Evolutionary conservation across 805 yeast genomes (phyloP).

Genomic region (Starmerella kuoi): DNA sequence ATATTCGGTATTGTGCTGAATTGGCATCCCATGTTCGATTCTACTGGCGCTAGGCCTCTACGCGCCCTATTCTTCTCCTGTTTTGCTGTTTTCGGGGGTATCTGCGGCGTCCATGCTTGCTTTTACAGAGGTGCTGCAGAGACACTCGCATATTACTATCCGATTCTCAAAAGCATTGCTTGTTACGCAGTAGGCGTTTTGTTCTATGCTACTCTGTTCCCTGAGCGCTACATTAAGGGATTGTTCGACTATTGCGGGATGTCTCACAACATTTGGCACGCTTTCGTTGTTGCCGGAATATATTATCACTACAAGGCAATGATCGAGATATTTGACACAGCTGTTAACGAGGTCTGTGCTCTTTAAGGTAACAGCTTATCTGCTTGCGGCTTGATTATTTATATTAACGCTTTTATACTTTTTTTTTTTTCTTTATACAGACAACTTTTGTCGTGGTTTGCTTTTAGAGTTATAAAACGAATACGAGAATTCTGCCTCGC

Average conservation of each 20-base stretch:
- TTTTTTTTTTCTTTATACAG: no score
- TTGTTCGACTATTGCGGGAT: slow-evolving; percentile 44
- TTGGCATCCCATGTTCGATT: slow-evolving; percentile 87
- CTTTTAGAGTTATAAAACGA: no score
- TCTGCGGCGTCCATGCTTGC: slow-evolving; percentile 48
- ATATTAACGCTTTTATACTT: not conserved
- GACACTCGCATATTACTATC: slow-evolving; percentile 47
- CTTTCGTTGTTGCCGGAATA: slow-evolving; percentile 81
- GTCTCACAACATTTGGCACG: slow-evolving; percentile 95
- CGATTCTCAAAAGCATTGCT: slow-evolving; percentile 56
- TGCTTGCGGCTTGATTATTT: not conserved
- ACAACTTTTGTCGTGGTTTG: no score
- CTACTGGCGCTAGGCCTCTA: slow-evolving; percentile 68
- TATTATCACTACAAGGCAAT: slow-evolving; percentile 76
- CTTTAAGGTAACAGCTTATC: not conserved
- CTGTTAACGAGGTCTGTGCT: slow-evolving; percentile 23
- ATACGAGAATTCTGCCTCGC: no score
- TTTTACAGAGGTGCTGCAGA: slow-evolving; percentile 43
- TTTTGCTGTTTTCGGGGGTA: slow-evolving; percentile 60
- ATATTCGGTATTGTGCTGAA: slow-evolving; percentile 61
- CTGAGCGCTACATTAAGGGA: slow-evolving; percentile 57
- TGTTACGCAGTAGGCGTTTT: slow-evolving; percentile 76
- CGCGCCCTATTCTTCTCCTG: slow-evolving; percentile 72
- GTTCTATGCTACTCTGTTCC: slow-evolving; percentile 76
- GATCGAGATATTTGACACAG: slow-evolving; percentile 51